Evolutionary conservation across 2,329 filamentous ascomycete species (phyloP), one percentile per base, ranked within the genome.

Genomic region (Paecilomyces fulvus): DNA sequence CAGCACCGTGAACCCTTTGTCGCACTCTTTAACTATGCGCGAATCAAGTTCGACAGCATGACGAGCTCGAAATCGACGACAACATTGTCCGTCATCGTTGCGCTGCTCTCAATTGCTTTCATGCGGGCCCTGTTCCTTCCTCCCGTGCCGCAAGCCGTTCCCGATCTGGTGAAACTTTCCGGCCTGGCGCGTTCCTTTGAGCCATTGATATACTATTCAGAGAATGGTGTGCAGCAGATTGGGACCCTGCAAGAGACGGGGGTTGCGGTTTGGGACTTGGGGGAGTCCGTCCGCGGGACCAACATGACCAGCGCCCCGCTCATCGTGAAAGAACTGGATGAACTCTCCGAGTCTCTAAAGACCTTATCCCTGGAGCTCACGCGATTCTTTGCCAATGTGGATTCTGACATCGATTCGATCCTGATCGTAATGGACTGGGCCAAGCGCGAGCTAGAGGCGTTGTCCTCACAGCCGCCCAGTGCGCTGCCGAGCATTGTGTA

Each of bases 361-460:
- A 86, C 84, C 2, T 79, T 97, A 23, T 89, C 90, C 1, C 80
- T 91, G 14, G 91, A 96, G 70, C 82, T 96, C 63, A 95, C 89
- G 7, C 86, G 87, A 66, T 96, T 97, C 77, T 96, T 96, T 70
- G 89, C 91, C 53, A 90, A 92, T 62, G 90, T 97, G 11, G 90
- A 96, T 65, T 89, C 90, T 25, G 92, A 96, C 67, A 88, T 97
- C 64, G 92, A 96, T 69, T 87, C 88, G 58, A 95, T 96, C 63
- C 80, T 97, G 33, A 87, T 94, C 59, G 90, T 95, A 53, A 96
- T 97, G 91, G 90, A 96, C 69, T 96, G 92, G 92, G 89, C 90
- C 12, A 88, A 88, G 67, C 85, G 91, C 61, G 91, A 96, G 71
- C 83, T 97, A 12, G 80, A 85, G 58, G 85, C 85, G 50, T 77